A percentile compares a stretch with the other conserved stretches of the same genome.
Evolutionary conservation across 768 basidiomycete species (phyloP).

Genomic region (Lactarius deliciosus): DNA sequence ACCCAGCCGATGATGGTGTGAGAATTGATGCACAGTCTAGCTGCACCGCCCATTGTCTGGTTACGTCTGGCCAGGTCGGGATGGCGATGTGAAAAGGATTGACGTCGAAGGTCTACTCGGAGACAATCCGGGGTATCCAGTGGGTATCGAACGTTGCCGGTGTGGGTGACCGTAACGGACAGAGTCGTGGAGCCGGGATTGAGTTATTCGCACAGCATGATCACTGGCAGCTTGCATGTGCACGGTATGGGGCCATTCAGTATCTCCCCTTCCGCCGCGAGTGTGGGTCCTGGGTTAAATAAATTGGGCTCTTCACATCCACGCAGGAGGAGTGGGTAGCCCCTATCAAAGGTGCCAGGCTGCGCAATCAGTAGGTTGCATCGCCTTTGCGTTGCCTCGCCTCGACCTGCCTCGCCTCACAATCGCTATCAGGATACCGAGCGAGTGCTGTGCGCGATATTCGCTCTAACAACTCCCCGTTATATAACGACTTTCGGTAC

Average conservation of each 20-base stretch:
- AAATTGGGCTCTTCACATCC: background rate
- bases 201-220: background rate
- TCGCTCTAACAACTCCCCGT: slow-evolving; percentile 9
- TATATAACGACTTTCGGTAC: slow-evolving; percentile 20
- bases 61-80: background rate
- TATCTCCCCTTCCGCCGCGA: background rate
- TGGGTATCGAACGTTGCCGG: too few species aligned
- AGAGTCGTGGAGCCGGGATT: background rate
- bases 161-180: too few species aligned
- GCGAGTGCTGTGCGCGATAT: slow-evolving; percentile 25
- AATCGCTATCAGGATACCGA: background rate
- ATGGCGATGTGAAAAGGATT: background rate
- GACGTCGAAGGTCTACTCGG: background rate
- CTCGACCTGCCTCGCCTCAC: slow-evolving; percentile 15
- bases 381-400: slow-evolving; percentile 9
- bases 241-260: background rate
- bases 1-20: slow-evolving; percentile 5
- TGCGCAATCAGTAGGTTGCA: slow-evolving; percentile 3
- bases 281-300: slow-evolving; percentile 3
- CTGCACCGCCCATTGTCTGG: slow-evolving; percentile 3
- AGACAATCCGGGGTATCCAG: too few species aligned
- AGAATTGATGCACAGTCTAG: background rate
- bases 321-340: background rate
- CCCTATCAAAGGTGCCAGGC: slow-evolving; percentile 21
- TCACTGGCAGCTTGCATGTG: background rate